Evolutionary conservation across 2,329 filamentous ascomycete genomes (phyloP), one percentile per base, ranked within the genome.

Genomic region (Torrubiella hemipterigena): DNA sequence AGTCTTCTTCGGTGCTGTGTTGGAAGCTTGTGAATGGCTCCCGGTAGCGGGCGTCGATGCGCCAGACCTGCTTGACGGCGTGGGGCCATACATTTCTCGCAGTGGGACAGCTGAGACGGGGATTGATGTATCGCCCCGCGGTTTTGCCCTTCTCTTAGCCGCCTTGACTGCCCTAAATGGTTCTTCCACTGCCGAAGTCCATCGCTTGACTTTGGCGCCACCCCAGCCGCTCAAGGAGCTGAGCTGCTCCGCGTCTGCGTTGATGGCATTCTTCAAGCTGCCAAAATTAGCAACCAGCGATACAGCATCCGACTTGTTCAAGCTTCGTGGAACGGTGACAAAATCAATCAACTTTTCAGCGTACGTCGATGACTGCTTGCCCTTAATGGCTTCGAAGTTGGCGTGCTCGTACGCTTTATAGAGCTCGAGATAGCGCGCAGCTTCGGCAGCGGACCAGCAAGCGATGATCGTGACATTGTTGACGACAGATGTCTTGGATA

Each of bases 361-460:
- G 48, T 95, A 96, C 32, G 75, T 77, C 14, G 78, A 80, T 2
- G 82, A 76, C 55, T 93, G 86, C 43, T 85, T 80, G 9, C 86
- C 85, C 36, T 79, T 78, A 54, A 98, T 96, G 19, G 81, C 81
- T 1, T 75, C 75, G 17, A 86, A 81, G 40, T 56, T 64, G 20
- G 87, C 83, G 51, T 93, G 77, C 56, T 98, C 91, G 47, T 86
- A 93, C 1, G 80, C 83, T 56, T 98, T 98, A 67, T 89, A 96
- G 8, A 94, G 65, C 51, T 96, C 91, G 16, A 98, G 67, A 49
- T 98, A 98, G 45, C 89, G 77, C 1, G 83, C 91, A 3, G 87
- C 89, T 61, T 98, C 91, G 36, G 84, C 81, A 12, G 89, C 83
- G 6, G 81, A 89, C 91, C 91, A 98, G 59, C 85, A 93, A 7